Evolutionary conservation across 1,284 basidiomycete species (phyloP).

Genomic region (Malassezia slooffiae): DNA sequence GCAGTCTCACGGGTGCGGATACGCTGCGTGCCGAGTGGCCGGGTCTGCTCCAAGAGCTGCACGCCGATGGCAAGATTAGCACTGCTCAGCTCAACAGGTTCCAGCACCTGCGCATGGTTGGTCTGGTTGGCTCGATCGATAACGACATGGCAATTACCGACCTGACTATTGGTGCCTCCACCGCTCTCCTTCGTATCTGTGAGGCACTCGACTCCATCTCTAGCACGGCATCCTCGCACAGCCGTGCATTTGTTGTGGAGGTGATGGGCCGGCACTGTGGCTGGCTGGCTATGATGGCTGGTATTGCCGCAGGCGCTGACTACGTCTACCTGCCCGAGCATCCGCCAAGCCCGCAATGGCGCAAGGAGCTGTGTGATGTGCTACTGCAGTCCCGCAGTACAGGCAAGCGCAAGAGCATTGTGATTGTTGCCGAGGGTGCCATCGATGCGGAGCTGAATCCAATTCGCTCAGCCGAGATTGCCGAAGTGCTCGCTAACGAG

Average conservation of each 20-base stretch:
- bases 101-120: conserved; percentile 83
- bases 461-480: conserved; percentile 81
- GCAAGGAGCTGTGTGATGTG: conserved; percentile 78
- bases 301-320: conserved; percentile 86
- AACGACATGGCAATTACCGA: conserved; percentile 99
- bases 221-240: conserved; percentile 88
- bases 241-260: conserved; percentile 92
- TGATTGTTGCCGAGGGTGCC: conserved; percentile 94
- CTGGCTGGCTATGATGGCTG: conserved; percentile 87
- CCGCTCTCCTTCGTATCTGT: conserved; percentile 88
- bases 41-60: conserved; percentile 61
- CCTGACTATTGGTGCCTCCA: conserved; percentile 88
- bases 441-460: conserved; percentile 75
- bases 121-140: conserved; percentile 94
- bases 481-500: conserved; percentile 70
- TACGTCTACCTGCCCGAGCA: conserved; percentile 94
- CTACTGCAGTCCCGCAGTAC: conserved; percentile 77
- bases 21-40: conserved; percentile 91
- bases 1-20: conserved; percentile 89
- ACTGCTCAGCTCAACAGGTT: conserved; percentile 61
- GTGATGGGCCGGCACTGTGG: conserved; percentile 99
- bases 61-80: conserved; percentile 59
- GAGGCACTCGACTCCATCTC: conserved; percentile 97
- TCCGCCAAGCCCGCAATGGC: conserved; percentile 76
- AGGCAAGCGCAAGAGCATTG: conserved; percentile 95